Conservation (phyloP, 345 rosid genomes). For the Excoecaria cochinchinensis region DNA sequence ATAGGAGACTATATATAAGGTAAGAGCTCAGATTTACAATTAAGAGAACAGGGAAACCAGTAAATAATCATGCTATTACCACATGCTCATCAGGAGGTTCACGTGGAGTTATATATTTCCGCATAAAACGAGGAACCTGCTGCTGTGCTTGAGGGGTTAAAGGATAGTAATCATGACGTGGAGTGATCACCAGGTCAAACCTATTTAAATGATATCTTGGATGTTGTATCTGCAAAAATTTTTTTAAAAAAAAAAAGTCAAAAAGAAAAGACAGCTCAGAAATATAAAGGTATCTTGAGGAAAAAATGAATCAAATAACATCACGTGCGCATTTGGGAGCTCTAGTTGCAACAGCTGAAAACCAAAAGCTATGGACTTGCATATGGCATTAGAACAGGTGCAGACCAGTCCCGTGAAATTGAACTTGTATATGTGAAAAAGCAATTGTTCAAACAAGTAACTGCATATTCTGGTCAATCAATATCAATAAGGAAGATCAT, state of each 20-base stretch:
- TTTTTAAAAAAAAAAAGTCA: neutral
- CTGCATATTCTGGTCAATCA: neutral
- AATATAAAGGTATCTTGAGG: neutral
- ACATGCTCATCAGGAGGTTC: slow-evolving; percentile 79
- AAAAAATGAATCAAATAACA: neutral
- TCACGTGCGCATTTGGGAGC: neutral
- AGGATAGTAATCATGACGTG: slow-evolving; percentile 89
- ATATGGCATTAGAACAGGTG: neutral
- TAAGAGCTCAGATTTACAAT: slow-evolving; percentile 2
- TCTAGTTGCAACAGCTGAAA: neutral
- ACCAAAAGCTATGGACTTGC: neutral
- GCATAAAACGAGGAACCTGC: slow-evolving; percentile 74
- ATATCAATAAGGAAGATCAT: neutral
- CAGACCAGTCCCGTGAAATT: neutral
- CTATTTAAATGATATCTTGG: slow-evolving; percentile 81
- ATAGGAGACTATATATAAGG: slow-evolving; percentile 4
- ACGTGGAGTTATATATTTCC: slow-evolving; percentile 75
- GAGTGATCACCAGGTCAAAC: slow-evolving; percentile 95
- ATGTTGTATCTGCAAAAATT: slow-evolving; percentile 77
- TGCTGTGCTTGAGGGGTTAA: slow-evolving; percentile 71
- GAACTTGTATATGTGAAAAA: neutral
- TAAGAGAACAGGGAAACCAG: slow-evolving; percentile 6
- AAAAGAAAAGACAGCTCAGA: neutral
- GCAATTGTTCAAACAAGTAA: neutral
- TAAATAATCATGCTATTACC: slow-evolving; percentile 37